Conservation (phyloP, 1,284 basidiomycete species). For the Leccinum fallax region DNA sequence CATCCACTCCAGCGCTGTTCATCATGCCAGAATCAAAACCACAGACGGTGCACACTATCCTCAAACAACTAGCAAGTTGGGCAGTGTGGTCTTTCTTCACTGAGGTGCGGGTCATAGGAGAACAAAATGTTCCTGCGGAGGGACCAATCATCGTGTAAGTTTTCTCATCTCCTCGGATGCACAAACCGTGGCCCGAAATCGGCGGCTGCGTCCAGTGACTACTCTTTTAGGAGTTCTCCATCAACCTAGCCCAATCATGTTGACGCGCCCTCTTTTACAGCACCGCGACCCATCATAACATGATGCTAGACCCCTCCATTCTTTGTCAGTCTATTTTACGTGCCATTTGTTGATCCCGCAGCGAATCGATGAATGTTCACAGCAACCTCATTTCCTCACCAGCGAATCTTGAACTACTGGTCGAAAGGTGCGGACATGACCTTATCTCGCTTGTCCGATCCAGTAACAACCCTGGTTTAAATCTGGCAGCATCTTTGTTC, state of each 20-base stretch:
- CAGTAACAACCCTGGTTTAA: constrained; percentile 16
- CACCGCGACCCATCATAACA: constrained; percentile 87
- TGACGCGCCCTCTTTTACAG: constrained; percentile 42
- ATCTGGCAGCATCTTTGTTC: constrained; percentile 67
- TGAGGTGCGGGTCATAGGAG: constrained; percentile 80
- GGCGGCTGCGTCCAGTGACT: background rate
- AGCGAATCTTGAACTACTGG: constrained; percentile 91
- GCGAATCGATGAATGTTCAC: constrained; percentile 20
- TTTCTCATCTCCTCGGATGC: constrained; percentile 3
- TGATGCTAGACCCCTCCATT: constrained; percentile 86
- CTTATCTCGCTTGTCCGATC: constrained; percentile 12
- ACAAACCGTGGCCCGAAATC: background rate
- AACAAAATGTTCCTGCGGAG: constrained; percentile 80
- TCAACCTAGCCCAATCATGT: constrained; percentile 4
- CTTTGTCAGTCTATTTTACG: constrained; percentile 59
- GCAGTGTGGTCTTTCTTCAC: constrained; percentile 86
- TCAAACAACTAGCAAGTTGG: constrained; percentile 71
- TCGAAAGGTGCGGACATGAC: constrained; percentile 63
- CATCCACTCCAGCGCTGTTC: constrained; percentile 1
- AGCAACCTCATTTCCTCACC: constrained; percentile 80
- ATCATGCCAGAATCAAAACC: constrained; percentile 37
- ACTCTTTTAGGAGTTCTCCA: constrained; percentile 2
- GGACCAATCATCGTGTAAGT: constrained; percentile 89
- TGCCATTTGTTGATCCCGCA: constrained; percentile 13
- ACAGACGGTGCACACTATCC: constrained; percentile 56